These are phyloP conservation scores for Liriodendron chinense DNA, from an alignment of 164 flowering plant species.

Conservation along the genomic window DNA sequence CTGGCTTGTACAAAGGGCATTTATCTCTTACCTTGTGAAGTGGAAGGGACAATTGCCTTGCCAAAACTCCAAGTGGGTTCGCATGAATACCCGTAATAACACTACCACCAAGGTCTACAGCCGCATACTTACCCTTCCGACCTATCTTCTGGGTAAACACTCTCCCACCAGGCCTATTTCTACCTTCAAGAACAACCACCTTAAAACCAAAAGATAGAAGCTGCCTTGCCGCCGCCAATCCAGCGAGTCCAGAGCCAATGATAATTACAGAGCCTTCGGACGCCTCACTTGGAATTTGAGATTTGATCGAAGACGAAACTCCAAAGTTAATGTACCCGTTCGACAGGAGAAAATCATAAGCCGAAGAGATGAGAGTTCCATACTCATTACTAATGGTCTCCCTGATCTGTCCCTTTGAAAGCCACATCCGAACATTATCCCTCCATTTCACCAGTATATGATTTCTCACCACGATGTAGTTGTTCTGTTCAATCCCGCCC, in stretches of 20 bases:
- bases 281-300: constrained; percentile 56
- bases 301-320: constrained; percentile 74
- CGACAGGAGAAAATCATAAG: constrained; percentile 65
- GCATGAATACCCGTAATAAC: constrained; percentile 92
- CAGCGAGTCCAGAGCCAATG: constrained; percentile 92
- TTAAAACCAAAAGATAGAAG: constrained; percentile 86
- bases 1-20: constrained; percentile 78
- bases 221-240: constrained; percentile 95
- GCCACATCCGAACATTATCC: constrained; percentile 73
- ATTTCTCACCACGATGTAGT: constrained; percentile 86
- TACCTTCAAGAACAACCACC: constrained; percentile 87
- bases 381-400: constrained; percentile 52
- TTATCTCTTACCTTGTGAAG: constrained; percentile 93
- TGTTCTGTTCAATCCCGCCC: constrained; percentile 98
- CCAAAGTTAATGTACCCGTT: constrained; percentile 94
- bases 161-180: constrained; percentile 94
- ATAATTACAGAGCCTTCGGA: constrained; percentile 57
- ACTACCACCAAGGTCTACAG: constrained; percentile 97
- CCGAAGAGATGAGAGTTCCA: constrained; percentile 40
- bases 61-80: constrained; percentile 91
- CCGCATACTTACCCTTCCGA: constrained; percentile 57
- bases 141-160: constrained; percentile 95
- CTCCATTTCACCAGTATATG: constrained; percentile 94
- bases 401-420: constrained; percentile 66
- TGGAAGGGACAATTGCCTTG: constrained; percentile 59